Evolutionary conservation across 768 basidiomycete genomes (phyloP), one percentile per base, ranked within the genome.

Genomic region (Holtermannia corniformis): DNA sequence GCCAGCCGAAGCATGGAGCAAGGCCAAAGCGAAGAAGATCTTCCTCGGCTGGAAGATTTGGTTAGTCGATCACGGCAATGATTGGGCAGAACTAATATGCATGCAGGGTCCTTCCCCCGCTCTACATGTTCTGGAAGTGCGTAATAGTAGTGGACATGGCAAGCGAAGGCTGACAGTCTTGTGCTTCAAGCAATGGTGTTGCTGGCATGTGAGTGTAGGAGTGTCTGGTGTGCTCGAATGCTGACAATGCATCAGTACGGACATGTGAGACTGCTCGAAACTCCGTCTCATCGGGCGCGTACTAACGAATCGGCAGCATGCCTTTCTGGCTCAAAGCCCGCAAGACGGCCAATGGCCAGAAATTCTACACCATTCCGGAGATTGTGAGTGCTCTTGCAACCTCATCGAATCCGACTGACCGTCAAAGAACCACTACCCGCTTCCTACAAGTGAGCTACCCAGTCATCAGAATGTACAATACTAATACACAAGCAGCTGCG

Each of bases 31-130:
- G 28, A 53, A 49, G 20, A 43, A 24, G 5, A 45, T 63, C 47
- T 44, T 59, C 27, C 24, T 27, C 19, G 52, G 47, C 27, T 68
- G 66, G 66, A 63, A 65, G 55, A 63, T 60, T 3, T 68, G 50
- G 41, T 37, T 16, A 37, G 32, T 37, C 7, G 7, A n/a, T n/a
- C n/a, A n/a, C n/a, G n/a, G n/a, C n/a, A n/a, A n/a, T n/a, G n/a
- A n/a, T n/a, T n/a, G n/a, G n/a, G n/a, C n/a, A n/a, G n/a, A n/a
- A n/a, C 32, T 21, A 2, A 14, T 24, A 7, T 44, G 43, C 22
- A n/a, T 19, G 5, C 25, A 26, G 25, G 19, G 46, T 47, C 23
- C 23, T 47, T 11, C n/a, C 22, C 10, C 16, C 16, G 7, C 11
- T 44, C 7, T 44, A 47, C 46, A 47, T 22, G 19, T 16, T 21